Evolutionary conservation across 106 monocot species (phyloP), one percentile per base, ranked within the genome.

Genomic region (Allium cepa): DNA sequence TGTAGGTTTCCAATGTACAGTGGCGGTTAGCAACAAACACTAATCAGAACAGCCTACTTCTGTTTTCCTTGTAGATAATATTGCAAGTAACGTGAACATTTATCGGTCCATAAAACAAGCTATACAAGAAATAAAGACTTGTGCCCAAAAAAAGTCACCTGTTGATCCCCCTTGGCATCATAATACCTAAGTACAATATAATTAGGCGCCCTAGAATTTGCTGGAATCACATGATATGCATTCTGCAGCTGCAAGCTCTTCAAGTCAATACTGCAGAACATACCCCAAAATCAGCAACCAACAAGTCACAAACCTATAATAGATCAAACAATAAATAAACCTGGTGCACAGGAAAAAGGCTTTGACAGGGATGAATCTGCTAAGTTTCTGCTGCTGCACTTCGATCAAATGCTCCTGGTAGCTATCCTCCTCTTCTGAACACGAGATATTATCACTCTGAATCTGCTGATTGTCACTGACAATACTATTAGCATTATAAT

Each of bases 161-260:
- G 72, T 47, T 71, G 74, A 62, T 89, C 84, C 63, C 74, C 80
- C 78, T 82, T 89, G 28, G 74, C 69, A 72, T 97, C 97, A 26
- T 89, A 89, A 67, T 84, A 97, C 64, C 80, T 71, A n/a, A 97
- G 86, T 13, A 92, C 88, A 5, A 99, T 80, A 76, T 99, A 99
- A 77, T 99, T 99, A 13, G 89, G 75, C 4, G 97, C 88, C 7
- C 92, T 86, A 18, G 92, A 99, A 52, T 62, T 92, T 7, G 87
- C 89, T 1, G 97, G 97, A 48, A 99, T 87, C 60, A 92, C 89
- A 77, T 99, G 92, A 79, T 84, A 90, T 13, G 90, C 81, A 73
- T 99, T 99, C 77, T 99, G 97, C 4, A 84, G 62, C 77, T 92
- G 97, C 79, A 99, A 75, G 50, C 87, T 82, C 84, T 79, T 84